phyloP scores from a whole-genome alignment of 371 early-diverging fungal genomes.

The Mucor velutinosus region DNA sequence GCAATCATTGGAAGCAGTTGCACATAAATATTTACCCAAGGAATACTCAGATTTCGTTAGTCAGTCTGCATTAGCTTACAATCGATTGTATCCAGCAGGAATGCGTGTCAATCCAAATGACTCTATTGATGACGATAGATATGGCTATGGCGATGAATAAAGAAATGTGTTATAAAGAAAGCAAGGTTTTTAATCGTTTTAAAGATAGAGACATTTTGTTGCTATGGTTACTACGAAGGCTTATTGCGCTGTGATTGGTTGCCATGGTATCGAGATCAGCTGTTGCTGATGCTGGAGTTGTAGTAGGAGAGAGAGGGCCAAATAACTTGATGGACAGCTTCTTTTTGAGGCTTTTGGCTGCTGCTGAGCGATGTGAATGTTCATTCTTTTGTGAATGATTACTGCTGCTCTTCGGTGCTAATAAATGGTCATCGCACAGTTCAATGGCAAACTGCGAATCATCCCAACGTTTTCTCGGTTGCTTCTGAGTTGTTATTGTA shows the following conservation, averaged over 20 bases:
- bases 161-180: not conserved
- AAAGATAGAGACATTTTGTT: not conserved
- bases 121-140: not conserved
- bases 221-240: not conserved
- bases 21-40: slow-evolving; percentile 16
- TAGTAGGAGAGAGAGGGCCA: not conserved
- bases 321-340: not conserved
- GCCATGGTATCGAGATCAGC: not conserved
- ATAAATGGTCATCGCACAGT: slow-evolving; percentile 24
- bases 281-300: not conserved
- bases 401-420: not conserved
- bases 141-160: not conserved
- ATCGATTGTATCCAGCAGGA: slow-evolving; percentile 7
- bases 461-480: slow-evolving; percentile 26
- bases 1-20: slow-evolving; percentile 5
- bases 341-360: not conserved
- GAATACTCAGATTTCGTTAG: slow-evolving; percentile 10
- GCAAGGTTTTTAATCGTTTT: not conserved
- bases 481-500: not conserved
- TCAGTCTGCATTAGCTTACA: slow-evolving; percentile 15
- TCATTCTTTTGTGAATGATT: not conserved
- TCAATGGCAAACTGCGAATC: slow-evolving; percentile 34
- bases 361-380: not conserved
- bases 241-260: not conserved
- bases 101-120: not conserved